Evolutionary conservation across 169 alveolate genomes (phyloP).

Genomic region (Plasmodium yoelii): DNA sequence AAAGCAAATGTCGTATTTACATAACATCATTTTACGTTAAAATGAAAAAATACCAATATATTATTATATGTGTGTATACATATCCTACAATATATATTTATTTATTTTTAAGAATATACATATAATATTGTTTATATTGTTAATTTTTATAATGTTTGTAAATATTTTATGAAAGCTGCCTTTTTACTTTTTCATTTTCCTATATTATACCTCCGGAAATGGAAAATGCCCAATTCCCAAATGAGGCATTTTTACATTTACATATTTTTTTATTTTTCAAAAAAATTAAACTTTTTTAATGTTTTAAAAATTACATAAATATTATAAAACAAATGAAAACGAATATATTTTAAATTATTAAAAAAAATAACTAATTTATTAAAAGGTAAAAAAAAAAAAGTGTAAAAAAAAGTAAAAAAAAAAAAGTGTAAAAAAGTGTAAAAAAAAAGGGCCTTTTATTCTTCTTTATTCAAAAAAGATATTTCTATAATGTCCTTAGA

Average conservation of each 20-base stretch:
- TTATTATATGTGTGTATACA: constrained; percentile 1
- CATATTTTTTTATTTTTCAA: constrained; percentile 21
- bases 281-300: constrained; percentile 35
- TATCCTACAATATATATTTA: constrained; percentile 1
- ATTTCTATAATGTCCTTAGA: constrained; percentile 67
- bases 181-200: constrained; percentile 2
- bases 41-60: constrained; percentile 1
- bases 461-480: constrained; percentile 8
- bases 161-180: constrained; percentile 28
- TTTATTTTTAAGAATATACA: background rate
- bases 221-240: constrained; percentile 12
- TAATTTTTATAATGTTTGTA: constrained; percentile 45
- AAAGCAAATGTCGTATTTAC: background rate
- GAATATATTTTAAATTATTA: background rate
- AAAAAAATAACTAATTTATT: no score
- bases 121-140: constrained; percentile 16
- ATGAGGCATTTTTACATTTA: constrained; percentile 26
- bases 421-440: no score
- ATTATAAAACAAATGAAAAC: background rate
- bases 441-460: background rate
- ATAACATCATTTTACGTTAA: constrained; percentile 19
- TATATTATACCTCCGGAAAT: constrained; percentile 5
- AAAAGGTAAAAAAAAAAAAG: no score
- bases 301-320: constrained; percentile 33
- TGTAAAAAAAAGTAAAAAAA: no score